Conservation (phyloP, 305 asterid species). For the Fraxinus angustifolia region DNA sequence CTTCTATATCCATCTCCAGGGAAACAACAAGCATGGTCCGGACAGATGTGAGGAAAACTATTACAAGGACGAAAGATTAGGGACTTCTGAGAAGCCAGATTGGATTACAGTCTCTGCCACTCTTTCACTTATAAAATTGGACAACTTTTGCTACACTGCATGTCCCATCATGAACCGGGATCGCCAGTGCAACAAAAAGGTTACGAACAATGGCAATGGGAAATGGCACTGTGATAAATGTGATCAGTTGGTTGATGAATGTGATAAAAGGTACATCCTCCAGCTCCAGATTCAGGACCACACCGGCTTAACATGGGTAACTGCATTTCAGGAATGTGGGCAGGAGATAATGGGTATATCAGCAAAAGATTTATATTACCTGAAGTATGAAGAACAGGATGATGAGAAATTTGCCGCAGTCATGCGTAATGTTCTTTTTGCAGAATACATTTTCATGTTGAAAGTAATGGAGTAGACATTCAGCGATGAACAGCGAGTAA, state of each 20-base stretch:
- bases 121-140: slow-evolving; percentile 53
- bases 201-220: slow-evolving; percentile 43
- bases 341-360: slow-evolving; percentile 40
- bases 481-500: slow-evolving; percentile 78
- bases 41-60: slow-evolving; percentile 51
- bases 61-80: slow-evolving; percentile 79
- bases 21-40: slow-evolving; percentile 42
- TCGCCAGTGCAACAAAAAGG: slow-evolving; percentile 45
- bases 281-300: slow-evolving; percentile 41
- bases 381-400: slow-evolving; percentile 78
- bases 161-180: slow-evolving; percentile 43
- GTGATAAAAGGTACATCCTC: slow-evolving; percentile 45
- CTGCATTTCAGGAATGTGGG: slow-evolving; percentile 48
- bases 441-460: slow-evolving; percentile 60
- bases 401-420: slow-evolving; percentile 62
- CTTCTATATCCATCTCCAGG: slow-evolving; percentile 66
- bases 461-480: slow-evolving; percentile 81
- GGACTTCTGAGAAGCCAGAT: slow-evolving; percentile 89
- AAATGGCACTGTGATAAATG: slow-evolving; percentile 50
- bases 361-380: slow-evolving; percentile 28
- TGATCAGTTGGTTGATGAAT: slow-evolving; percentile 42
- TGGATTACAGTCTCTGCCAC: slow-evolving; percentile 81
- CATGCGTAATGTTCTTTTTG: slow-evolving; percentile 48
- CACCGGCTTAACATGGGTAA: slow-evolving; percentile 43
- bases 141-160: slow-evolving; percentile 59